Conservation (phyloP, 2,329 filamentous ascomycete genomes). For the Colletotrichum sp. region DNA sequence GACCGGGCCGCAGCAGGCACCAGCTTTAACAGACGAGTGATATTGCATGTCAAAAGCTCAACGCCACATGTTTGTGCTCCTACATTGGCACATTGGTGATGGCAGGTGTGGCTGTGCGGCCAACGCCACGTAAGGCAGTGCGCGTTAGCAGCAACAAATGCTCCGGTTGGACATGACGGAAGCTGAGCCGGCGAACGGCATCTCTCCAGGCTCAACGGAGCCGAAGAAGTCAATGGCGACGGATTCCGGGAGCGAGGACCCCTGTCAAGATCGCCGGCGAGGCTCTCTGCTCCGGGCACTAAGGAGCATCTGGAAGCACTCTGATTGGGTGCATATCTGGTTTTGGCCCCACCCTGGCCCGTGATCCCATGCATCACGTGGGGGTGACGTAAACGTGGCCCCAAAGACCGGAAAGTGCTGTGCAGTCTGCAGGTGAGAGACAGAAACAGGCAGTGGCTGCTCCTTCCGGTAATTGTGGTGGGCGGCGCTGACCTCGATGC, state of each 20-base stretch:
- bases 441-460: background rate
- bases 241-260: background rate
- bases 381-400: slow-evolving; percentile 12
- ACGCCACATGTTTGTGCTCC: background rate
- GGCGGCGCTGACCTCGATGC: background rate
- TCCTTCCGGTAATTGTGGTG: background rate
- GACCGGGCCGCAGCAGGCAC: background rate
- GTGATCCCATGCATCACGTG: slow-evolving; percentile 6
- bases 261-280: background rate
- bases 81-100: background rate
- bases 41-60: background rate
- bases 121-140: background rate
- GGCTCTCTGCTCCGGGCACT: background rate
- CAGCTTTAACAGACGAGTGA: background rate
- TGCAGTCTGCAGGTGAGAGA: background rate
- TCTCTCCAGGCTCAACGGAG: background rate
- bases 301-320: background rate
- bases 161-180: background rate
- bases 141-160: background rate
- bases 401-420: background rate
- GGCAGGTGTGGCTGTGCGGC: background rate
- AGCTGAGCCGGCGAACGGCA: background rate
- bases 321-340: background rate
- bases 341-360: too few species aligned
- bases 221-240: background rate